Evolutionary conservation across 1,284 basidiomycete species (phyloP), one percentile per base, ranked within the genome.

Genomic region (Rhodotorula glutinis): DNA sequence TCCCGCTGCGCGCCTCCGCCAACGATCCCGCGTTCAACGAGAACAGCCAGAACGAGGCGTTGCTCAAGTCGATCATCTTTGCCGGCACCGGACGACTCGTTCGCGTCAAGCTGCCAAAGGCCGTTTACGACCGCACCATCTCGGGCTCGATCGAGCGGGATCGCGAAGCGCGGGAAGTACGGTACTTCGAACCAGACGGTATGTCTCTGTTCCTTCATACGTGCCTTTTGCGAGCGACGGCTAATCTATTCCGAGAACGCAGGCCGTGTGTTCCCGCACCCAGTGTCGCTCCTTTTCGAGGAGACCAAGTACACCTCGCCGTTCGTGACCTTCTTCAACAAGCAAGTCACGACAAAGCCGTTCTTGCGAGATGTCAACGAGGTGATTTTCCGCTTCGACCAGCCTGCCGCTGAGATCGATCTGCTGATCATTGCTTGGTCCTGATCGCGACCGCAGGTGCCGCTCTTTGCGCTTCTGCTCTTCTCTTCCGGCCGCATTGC

Each of bases 281-380:
- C 93, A 1, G 84, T 83, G n/a, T 93, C 90, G 57, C 83, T 90
- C 11, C 80, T 94, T 41, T 97, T 97, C 77, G 82, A 82, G 54
- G 85, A 85, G 67, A 83, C 85, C 30, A 82, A 82, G 41, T 92
- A 91, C 86, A 87, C 86, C 63, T 84, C 86, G 55, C 41, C 87
- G 5, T 92, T 92, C 77, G 76, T 94, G 56, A 85, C 87, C 9
- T 93, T 89, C 76, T 96, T 94, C 79, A 82, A 85, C 74, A 91
- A 92, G 79, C 86, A 88, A 65, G 84, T 87, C 80, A 91, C 90
- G n/a, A 87, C 82, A 43, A 94, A 95, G 78, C 83, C 92, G 1
- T 96, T 89, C 77, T 76, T 97, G 73, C 83, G 91, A 58, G 93
- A 94, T 78, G 91, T 87, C 17, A 94, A 91, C 1, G 90, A 95